Evolutionary conservation across 148 eudicot genomes (phyloP).

Genomic region (Cornus kousa): DNA sequence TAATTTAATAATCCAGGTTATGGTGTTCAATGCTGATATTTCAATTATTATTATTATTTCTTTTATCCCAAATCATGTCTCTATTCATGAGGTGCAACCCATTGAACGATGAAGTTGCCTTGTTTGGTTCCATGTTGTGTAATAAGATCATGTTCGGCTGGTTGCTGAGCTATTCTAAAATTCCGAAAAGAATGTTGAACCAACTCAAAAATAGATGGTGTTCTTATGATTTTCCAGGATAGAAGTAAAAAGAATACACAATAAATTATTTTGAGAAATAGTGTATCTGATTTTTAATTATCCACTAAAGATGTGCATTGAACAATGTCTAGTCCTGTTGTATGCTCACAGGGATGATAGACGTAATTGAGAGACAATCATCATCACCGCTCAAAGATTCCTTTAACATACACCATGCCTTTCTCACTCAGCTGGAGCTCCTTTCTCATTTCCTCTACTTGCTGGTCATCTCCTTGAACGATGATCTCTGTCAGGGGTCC

Average conservation of each 20-base stretch:
- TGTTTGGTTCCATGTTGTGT: neutral
- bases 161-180: neutral
- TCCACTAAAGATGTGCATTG: neutral
- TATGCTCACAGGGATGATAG: neutral
- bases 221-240: too few relatives aligned
- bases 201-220: too few relatives aligned
- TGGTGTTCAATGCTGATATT: neutral
- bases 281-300: too few relatives aligned
- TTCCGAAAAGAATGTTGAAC: neutral
- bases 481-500: conserved; percentile 66
- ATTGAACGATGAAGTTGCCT: neutral
- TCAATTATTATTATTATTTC: neutral
- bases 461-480: conserved; percentile 90
- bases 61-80: neutral
- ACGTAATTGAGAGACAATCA: neutral
- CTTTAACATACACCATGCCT: conserved; percentile 97
- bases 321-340: neutral
- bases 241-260: too few relatives aligned
- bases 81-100: neutral
- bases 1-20: neutral
- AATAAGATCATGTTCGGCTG: neutral
- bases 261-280: too few relatives aligned
- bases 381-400: conserved; percentile 62
- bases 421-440: conserved; percentile 79
- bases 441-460: conserved; percentile 82